A percentile compares a stretch with the other conserved stretches of the same genome.
Conservation (phyloP, 2,329 filamentous ascomycete species). For the Fusarium chlamydosporum region DNA sequence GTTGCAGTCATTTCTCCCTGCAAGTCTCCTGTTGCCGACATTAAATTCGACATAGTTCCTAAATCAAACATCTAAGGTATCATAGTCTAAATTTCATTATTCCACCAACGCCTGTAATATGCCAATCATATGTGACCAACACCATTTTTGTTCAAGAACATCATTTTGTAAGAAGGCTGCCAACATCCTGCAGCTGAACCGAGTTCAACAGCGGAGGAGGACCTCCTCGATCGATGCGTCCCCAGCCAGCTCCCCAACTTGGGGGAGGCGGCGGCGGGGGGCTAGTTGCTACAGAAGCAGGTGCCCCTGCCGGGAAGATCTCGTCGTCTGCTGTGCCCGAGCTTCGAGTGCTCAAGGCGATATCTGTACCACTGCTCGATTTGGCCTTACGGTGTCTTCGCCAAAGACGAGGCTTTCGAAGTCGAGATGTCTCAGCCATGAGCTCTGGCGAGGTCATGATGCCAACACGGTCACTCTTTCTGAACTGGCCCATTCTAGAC, state of each 20-base stretch:
- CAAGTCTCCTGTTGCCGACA: constrained; percentile 28
- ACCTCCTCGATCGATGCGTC: constrained; percentile 51
- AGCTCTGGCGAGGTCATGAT: constrained; percentile 63
- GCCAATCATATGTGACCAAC: constrained; percentile 24
- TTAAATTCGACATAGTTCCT: constrained; percentile 40
- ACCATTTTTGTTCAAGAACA: constrained; percentile 16
- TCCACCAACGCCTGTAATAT: constrained; percentile 48
- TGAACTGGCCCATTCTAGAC: constrained; percentile 48
- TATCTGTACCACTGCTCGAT: constrained; percentile 52
- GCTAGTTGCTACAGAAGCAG: constrained; percentile 22
- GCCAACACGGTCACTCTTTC: constrained; percentile 55
- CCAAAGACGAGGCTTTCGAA: constrained; percentile 52
- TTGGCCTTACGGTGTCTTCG: constrained; percentile 49
- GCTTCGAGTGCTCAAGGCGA: constrained; percentile 53
- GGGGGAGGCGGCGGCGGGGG: constrained; percentile 45
- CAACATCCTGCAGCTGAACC: constrained; percentile 55
- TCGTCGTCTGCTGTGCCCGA: constrained; percentile 49
- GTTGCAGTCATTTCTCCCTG: constrained; percentile 15
- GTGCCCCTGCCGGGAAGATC: constrained; percentile 41
- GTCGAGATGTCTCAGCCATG: constrained; percentile 46
- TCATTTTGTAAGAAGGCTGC: constrained; percentile 50
- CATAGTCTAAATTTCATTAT: constrained; percentile 51
- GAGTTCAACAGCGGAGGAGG: constrained; percentile 49
- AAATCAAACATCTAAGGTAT: constrained; percentile 51
- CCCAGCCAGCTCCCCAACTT: constrained; percentile 54